phyloP scores from a whole-genome alignment of 768 basidiomycete species.

The Artomyces pyxidatus region DNA sequence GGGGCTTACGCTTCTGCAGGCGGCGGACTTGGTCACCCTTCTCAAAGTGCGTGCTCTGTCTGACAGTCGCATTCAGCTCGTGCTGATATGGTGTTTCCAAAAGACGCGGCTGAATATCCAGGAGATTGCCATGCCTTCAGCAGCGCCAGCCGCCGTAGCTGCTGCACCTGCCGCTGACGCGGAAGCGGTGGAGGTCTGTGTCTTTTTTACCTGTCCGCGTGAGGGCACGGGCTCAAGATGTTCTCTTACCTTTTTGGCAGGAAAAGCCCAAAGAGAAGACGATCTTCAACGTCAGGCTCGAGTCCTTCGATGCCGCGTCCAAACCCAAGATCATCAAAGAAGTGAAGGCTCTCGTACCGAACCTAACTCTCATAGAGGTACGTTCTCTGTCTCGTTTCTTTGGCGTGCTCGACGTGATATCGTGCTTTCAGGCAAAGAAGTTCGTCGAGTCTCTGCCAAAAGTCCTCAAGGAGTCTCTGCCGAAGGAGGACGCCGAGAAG shows the following conservation, averaged over 20 bases:
- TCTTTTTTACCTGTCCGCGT: no score
- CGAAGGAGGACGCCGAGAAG: conserved; percentile 98
- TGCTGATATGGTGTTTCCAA: no score
- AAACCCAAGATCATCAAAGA: conserved; percentile 98
- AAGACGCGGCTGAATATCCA: conserved; percentile 92
- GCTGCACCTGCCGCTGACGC: conserved; percentile 53
- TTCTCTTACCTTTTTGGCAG: no score
- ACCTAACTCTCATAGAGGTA: conserved; percentile 95
- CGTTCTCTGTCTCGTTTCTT: conserved; percentile 21
- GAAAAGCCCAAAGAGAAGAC: conserved; percentile 99
- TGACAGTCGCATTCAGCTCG: neutral
- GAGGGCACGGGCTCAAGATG: no score
- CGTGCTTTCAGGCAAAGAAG: conserved; percentile 79
- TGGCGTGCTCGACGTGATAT: conserved; percentile 5
- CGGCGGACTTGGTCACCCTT: conserved; percentile 85
- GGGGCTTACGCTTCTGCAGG: conserved; percentile 80
- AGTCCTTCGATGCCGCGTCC: conserved; percentile 83
- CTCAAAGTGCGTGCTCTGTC: conserved; percentile 59
- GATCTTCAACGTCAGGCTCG: conserved; percentile 89
- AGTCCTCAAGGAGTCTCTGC: conserved; percentile 85
- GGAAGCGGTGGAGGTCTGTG: conserved; percentile 51
- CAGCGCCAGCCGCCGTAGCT: conserved; percentile 48
- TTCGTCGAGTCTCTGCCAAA: conserved; percentile 95
- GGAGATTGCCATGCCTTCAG: conserved; percentile 89
- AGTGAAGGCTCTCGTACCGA: conserved; percentile 92